Conservation (phyloP, 176 grass and related monocot genomes). For the Bolboschoenus planiculmis region DNA sequence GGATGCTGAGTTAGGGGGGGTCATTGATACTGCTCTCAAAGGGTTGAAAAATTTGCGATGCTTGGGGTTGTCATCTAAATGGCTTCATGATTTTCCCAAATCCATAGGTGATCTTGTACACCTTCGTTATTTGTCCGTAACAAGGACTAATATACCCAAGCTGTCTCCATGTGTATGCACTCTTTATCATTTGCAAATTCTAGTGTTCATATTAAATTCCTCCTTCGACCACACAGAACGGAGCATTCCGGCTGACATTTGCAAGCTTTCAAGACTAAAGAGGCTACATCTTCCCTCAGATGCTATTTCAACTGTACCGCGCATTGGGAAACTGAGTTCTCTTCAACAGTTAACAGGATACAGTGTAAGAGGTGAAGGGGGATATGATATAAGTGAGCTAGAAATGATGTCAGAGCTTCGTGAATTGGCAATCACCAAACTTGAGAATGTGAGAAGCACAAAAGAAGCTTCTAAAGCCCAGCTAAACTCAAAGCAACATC, state of each 20-base stretch:
- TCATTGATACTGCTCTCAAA: not conserved
- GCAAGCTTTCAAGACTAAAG: conserved; percentile 30
- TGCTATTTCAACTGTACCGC: not conserved
- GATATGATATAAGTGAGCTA: conserved; percentile 28
- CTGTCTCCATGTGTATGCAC: not conserved
- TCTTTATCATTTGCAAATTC: conserved; percentile 31
- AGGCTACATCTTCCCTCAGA: not conserved
- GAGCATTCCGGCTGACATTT: not conserved
- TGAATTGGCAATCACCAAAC: conserved; percentile 9
- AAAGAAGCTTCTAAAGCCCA: conserved; percentile 20
- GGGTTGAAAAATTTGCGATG: not conserved
- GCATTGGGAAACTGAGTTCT: conserved; percentile 20
- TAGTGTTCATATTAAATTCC: not conserved
- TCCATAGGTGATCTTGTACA: conserved; percentile 17
- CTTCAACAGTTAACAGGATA: conserved; percentile 22
- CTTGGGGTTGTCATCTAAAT: not conserved
- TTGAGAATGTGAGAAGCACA: conserved; percentile 20
- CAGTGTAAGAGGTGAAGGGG: not conserved
- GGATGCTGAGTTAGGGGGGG: not conserved
- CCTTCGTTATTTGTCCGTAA: conserved; percentile 12
- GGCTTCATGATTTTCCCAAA: not conserved
- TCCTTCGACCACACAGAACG: not conserved
- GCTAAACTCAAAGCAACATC: conserved; percentile 4
- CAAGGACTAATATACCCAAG: not conserved
- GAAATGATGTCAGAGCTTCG: conserved; percentile 25